Evolutionary conservation across 139 green algal genomes (phyloP), one percentile per base, ranked within the genome.

Genomic region (Diplosphaera chodatii): DNA sequence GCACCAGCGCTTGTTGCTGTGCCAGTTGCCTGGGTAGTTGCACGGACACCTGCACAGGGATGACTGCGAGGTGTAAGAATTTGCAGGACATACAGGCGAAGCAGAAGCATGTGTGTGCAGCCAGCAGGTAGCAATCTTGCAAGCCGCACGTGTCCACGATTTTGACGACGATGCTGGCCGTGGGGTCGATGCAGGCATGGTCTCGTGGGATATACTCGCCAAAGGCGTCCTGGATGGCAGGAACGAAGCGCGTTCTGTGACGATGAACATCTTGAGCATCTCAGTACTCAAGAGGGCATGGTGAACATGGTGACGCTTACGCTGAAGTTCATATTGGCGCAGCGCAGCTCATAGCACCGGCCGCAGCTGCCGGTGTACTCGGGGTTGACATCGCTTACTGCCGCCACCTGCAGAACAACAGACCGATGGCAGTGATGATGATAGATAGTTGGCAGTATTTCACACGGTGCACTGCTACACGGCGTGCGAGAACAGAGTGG

Each of bases 11-110:
- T 40, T 40, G 56, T 67, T 62, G 25, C 68, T 23, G 41, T 64
- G 64, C 68, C 83, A 78, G 31, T 64, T 70, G 75, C 77, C 82
- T 21, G 80, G 86, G 78, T 84, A 91, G 21, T 63, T 76, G 78
- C 89, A 84, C 20, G 77, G 81, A n/a, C n/a, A n/a, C n/a, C n/a
- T n/a, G n/a, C n/a, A n/a, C n/a, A n/a, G n/a, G n/a, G n/a, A n/a
- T n/a, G n/a, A n/a, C n/a, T n/a, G n/a, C n/a, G n/a, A n/a, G n/a
- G n/a, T n/a, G n/a, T n/a, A n/a, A n/a, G n/a, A n/a, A n/a, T n/a
- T n/a, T n/a, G n/a, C n/a, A n/a, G n/a, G n/a, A n/a, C n/a, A n/a
- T n/a, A n/a, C n/a, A n/a, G n/a, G n/a, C n/a, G n/a, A n/a, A n/a
- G n/a, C n/a, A n/a, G n/a, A n/a, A n/a, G n/a, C n/a, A n/a, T n/a